Base-by-base conservation (phyloP, 163 green algal species). In the Scenedesmus sp. region DNA sequence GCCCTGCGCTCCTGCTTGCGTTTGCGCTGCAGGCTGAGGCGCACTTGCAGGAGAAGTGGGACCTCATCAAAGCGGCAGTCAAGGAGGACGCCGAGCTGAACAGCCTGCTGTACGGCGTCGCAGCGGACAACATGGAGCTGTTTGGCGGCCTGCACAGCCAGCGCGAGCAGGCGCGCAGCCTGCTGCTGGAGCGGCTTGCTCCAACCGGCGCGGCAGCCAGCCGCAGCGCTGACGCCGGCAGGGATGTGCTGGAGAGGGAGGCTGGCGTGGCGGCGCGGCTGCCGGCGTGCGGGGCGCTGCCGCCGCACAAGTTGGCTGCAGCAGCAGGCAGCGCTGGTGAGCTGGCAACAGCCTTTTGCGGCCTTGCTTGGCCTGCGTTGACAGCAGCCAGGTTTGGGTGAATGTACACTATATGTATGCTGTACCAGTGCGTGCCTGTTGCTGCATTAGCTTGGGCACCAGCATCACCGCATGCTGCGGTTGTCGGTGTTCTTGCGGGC, bases 21-120 rank as follows among this genome's bases (percentile, higher is more conserved):
- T 16, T 61, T 61, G 51, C 51, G 9, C 44, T 49, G 44, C 22
- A 84, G 22, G 85, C 46, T 26, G 85, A 90, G 72, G 26, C 68
- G 18, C 3, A 24, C n/a, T 18, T 85, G 72, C 72, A 90, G 70
- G 61, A 89, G 3, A 70, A 61, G 30, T 89, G 85, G 85, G 22
- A 70, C 13, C 24, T 40, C 0, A 89, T 89, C 5, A 26, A 89
- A 30, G 68, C 40, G 20, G 40, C 61, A 16, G 49, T 90, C 3
- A 1, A 30, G 1, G 20, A 56, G 5, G 85, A 90, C 44, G 20
- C 40, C 16, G 85, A 83, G 33, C 35, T 73, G 9, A 90, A 84
- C 35, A n/a, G 43, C 20, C 37, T 90, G 70, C 72, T 90, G 51
- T 90, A 40, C 33, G 26, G 33, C 12, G 43, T 85, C 3, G 46